Percentiles rank a stretch among this genome's conserved stretches.
These are phyloP conservation scores for Zygotorulaspora danielsina DNA, from an alignment of 805 yeast genomes.

Conservation along the genomic window DNA sequence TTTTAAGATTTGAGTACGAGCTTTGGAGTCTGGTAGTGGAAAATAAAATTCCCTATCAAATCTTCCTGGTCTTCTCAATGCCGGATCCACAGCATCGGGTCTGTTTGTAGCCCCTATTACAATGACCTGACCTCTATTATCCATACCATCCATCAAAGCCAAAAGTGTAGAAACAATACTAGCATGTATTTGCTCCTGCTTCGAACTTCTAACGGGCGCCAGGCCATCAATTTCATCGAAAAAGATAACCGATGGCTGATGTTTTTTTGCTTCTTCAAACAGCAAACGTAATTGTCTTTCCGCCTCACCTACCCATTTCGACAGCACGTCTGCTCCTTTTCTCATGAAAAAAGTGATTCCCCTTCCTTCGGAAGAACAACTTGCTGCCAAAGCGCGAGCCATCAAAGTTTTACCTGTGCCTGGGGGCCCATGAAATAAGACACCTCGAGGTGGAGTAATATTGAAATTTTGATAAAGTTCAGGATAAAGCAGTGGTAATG, in stretches of 20 bases:
- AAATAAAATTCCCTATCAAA: constrained; percentile 96
- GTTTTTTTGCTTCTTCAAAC: constrained; percentile 93
- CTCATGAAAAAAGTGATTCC: constrained; percentile 97
- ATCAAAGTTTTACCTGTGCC: constrained; percentile 98
- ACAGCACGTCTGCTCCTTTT: constrained; percentile 94
- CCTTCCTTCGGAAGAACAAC: constrained; percentile 77
- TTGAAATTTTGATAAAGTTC: constrained; percentile 86
- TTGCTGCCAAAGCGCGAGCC: constrained; percentile 97
- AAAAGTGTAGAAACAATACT: constrained; percentile 91
- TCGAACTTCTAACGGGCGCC: constrained; percentile 96
- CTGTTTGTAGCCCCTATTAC: constrained; percentile 98
- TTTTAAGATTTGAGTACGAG: constrained; percentile 70
- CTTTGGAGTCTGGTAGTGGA: constrained; percentile 80
- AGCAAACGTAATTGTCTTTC: constrained; percentile 86
- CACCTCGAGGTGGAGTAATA: constrained; percentile 96
- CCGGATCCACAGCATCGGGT: constrained; percentile 98
- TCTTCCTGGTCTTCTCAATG: constrained; percentile 92
- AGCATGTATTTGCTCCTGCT: constrained; percentile 98
- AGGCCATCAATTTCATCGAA: constrained; percentile 98
- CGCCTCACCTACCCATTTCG: constrained; percentile 99
- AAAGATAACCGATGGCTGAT: constrained; percentile 93
- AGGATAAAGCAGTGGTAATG: constrained; percentile 87
- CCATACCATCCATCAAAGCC: constrained; percentile 99
- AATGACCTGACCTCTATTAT: constrained; percentile 94
- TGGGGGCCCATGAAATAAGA: constrained; percentile 96